Evolutionary conservation across 2,329 filamentous ascomycete genomes (phyloP), one percentile per base, ranked within the genome.

Genomic region (Diaporthe aspalathi): DNA sequence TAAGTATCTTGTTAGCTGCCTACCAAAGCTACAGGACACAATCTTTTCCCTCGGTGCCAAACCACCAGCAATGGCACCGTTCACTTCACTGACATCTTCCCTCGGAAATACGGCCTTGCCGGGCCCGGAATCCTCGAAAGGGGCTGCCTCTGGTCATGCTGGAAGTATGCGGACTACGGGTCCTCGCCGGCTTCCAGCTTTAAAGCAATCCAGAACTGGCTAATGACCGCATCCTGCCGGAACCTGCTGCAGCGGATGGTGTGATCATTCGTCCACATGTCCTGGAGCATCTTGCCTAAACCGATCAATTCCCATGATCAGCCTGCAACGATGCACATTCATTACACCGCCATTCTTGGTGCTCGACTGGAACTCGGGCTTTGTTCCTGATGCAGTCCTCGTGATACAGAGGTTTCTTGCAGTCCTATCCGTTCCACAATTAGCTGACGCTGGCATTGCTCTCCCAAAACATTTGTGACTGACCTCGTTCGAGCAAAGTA

Each of bases 401-500:
- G 74, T 89, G 87, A 70, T 87, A 88, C 1, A 87, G 75, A 3
- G 85, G 83, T 9, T 77, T 80, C 6, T 75, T 70, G 72, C 86
- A 88, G 52, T 76, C 70, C 85, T 88, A 56, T 43, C 6, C 35
- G 32, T 20, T 73, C 24, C 27, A 40, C 27, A 49, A 70, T 54
- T 47, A 70, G 73, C n/a, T 32, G 16, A 74, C 49, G 75, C 70
- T 52, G 67, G 68, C 73, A 22, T 54, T 70, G 73, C 66, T 24
- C 32, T 38, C n/a, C n/a, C 7, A 29, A 35, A 22, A 27, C 7
- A 17, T 38, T 24, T 3, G 8, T 7, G 8, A 50, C 60, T 79
- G 76, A 88, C 86, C 79, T 83, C 81, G 73, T 87, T 87, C 5
- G 82, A 79, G 76, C 87, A 89, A 32, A 88, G 77, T 38, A 89